Conservation (phyloP, 345 rosid genomes). For the Brassica juncea region DNA sequence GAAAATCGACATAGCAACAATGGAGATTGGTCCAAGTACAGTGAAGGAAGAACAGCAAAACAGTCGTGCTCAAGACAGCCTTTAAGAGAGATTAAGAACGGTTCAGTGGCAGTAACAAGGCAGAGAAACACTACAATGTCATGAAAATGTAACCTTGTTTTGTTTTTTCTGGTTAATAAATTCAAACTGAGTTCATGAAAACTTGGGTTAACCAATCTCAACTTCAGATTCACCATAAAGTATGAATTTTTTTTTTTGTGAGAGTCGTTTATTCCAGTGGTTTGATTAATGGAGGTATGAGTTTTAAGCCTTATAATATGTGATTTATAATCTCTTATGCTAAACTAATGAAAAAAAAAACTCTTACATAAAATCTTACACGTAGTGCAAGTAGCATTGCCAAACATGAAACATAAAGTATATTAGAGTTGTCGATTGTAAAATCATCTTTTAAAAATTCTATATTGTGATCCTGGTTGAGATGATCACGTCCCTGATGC, state of each 20-base stretch:
- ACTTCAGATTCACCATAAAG: background rate
- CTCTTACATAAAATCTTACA: too few species aligned
- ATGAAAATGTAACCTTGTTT: slow-evolving; percentile 27
- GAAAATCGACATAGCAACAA: slow-evolving; percentile 46
- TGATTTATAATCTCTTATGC: too few species aligned
- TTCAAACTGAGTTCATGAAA: background rate
- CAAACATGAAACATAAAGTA: too few species aligned
- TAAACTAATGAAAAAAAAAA: too few species aligned
- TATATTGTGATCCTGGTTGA: too few species aligned
- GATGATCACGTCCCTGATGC: too few species aligned
- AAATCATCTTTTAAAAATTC: too few species aligned
- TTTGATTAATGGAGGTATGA: background rate
- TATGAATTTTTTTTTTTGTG: background rate
- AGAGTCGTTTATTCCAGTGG: background rate
- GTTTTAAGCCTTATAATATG: background rate
- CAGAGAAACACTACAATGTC: slow-evolving; percentile 32
- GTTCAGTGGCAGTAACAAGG: slow-evolving; percentile 13
- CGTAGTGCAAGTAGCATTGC: too few species aligned
- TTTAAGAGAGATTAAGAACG: slow-evolving; percentile 30
- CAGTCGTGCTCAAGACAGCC: slow-evolving; percentile 31
- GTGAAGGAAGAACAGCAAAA: slow-evolving; percentile 48
- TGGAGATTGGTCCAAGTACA: slow-evolving; percentile 31
- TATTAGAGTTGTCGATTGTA: too few species aligned
- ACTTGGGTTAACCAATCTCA: background rate
- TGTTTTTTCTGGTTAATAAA: slow-evolving; percentile 15